These are phyloP conservation scores for Mycena amicta DNA, from an alignment of 768 basidiomycete genomes.

Conservation along the genomic window DNA sequence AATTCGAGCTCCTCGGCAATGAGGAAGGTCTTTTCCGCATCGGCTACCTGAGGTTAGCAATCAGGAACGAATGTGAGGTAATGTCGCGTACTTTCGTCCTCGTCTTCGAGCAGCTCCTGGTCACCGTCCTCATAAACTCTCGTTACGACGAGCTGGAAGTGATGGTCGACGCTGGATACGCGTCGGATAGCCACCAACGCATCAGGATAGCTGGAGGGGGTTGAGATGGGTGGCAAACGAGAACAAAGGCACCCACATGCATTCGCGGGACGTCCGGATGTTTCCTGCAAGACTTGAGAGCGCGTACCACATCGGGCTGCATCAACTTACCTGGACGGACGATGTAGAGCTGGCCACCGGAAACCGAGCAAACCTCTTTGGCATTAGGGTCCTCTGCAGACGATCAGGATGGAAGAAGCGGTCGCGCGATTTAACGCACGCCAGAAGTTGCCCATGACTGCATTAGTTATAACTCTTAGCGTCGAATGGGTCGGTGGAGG, in stretches of 20 bases:
- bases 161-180: constrained; percentile 72
- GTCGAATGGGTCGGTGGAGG: constrained; percentile 25
- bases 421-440: constrained; percentile 48
- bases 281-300: constrained; percentile 42
- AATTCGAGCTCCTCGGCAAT: constrained; percentile 91
- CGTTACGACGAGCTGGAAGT: constrained; percentile 92
- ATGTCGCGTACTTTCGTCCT: constrained; percentile 75
- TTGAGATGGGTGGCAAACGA: background rate
- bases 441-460: constrained; percentile 93
- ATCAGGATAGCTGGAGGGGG: constrained; percentile 79
- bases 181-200: constrained; percentile 94
- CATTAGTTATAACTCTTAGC: constrained; percentile 1
- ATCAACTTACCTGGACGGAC: constrained; percentile 63
- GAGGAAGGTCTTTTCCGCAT: constrained; percentile 91
- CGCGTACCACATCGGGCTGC: background rate
- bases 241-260: constrained; percentile 73
- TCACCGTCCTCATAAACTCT: constrained; percentile 97
- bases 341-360: constrained; percentile 87
- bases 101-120: constrained; percentile 91
- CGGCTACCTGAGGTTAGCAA: constrained; percentile 53
- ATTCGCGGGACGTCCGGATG: constrained; percentile 90
- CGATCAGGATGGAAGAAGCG: constrained; percentile 27
- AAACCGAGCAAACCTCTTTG: constrained; percentile 92
- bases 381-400: constrained; percentile 87
- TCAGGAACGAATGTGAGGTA: background rate